Conservation (phyloP, 169 alveolate species). For the Cryptosporidium viatorum region DNA sequence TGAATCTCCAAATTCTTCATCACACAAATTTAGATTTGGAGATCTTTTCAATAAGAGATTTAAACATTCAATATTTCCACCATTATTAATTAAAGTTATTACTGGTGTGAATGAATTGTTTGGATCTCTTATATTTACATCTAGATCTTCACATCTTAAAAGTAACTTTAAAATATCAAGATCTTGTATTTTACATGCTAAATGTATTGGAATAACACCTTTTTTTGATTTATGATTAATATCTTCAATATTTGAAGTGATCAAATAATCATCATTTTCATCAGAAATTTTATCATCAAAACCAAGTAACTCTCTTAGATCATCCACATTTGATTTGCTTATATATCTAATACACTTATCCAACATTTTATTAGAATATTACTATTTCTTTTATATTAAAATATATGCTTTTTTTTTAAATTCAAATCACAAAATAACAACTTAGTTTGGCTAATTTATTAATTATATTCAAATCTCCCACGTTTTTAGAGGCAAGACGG, state of each 20-base stretch:
- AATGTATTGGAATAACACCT: slow-evolving; percentile 38
- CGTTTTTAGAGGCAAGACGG: not conserved
- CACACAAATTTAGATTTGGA: slow-evolving; percentile 60
- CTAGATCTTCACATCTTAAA: slow-evolving; percentile 29
- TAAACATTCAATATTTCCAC: slow-evolving; percentile 66
- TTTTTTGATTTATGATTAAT: slow-evolving; percentile 22
- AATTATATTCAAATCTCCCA: too few species aligned
- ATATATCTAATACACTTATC: slow-evolving; percentile 51
- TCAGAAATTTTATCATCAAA: not conserved
- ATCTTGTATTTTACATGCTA: slow-evolving; percentile 66
- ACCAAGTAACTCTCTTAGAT: slow-evolving; percentile 14
- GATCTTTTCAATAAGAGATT: slow-evolving; percentile 41
- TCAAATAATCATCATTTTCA: not conserved
- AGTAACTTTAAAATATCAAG: slow-evolving; percentile 15
- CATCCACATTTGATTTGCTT: slow-evolving; percentile 35
- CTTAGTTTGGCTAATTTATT: not conserved
- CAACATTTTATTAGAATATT: not conserved
- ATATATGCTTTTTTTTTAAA: not conserved
- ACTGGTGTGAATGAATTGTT: slow-evolving; percentile 47
- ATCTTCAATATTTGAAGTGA: not conserved
- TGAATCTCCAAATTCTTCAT: slow-evolving; percentile 50
- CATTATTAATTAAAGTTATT: slow-evolving; percentile 51
- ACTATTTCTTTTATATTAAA: not conserved
- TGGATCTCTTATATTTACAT: slow-evolving; percentile 53
- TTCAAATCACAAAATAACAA: not conserved